These are phyloP conservation scores for Globisporangium polare DNA, from an alignment of 352 stramenopile species.

Conservation along the genomic window DNA sequence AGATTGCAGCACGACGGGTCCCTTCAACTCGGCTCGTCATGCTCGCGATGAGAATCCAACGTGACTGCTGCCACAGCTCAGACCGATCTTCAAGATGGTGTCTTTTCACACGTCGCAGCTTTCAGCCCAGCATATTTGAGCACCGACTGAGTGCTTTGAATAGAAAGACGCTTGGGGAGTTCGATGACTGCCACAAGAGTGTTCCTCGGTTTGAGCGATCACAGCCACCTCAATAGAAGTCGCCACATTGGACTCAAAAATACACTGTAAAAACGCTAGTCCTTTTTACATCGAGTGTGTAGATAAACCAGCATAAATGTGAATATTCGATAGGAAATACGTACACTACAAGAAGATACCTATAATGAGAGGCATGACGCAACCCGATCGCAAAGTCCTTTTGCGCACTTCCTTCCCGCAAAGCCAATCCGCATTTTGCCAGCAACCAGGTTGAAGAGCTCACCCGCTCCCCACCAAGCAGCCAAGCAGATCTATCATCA, in stretches of 20 bases:
- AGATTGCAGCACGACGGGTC: neutral
- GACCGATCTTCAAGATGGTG: neutral
- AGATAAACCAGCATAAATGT: too few relatives aligned
- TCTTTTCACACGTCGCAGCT: neutral
- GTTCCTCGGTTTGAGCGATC: constrained; percentile 21
- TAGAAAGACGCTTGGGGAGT: neutral
- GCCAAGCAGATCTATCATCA: constrained; percentile 9
- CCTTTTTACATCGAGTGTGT: neutral
- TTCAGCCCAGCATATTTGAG: neutral
- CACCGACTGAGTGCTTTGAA: neutral
- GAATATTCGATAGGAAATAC: too few relatives aligned
- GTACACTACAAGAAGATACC: too few relatives aligned
- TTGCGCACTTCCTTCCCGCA: neutral
- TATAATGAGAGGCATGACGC: neutral
- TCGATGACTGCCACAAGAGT: constrained; percentile 16
- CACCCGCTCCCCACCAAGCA: constrained; percentile 4
- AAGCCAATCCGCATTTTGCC: constrained; percentile 8
- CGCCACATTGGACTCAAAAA: neutral
- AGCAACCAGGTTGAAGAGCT: constrained; percentile 10
- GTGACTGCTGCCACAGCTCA: constrained; percentile 28
- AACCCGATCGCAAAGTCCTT: neutral
- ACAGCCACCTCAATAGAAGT: constrained; percentile 3
- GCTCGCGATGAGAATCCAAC: constrained; percentile 25
- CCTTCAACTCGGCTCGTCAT: neutral
- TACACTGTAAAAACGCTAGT: neutral